Percentiles rank a stretch among this genome's conserved stretches.
Conservation (phyloP, 495 filamentous ascomycete genomes). For the Neurospora africana region DNA sequence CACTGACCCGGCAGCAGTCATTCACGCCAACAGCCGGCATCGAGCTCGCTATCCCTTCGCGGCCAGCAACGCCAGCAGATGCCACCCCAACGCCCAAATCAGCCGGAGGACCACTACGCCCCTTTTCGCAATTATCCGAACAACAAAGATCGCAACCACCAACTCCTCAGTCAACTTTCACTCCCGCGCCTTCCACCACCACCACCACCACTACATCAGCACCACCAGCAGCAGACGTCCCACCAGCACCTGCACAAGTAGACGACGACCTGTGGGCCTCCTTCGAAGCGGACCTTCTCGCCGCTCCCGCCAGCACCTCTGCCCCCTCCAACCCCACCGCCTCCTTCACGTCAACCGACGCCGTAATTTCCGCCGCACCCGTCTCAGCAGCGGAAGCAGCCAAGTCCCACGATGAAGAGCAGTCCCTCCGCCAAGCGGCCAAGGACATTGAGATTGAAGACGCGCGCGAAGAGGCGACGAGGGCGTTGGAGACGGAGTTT, state of each 20-base stretch:
- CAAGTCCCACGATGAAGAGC: slow-evolving; percentile 50
- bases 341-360: no score
- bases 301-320: no score
- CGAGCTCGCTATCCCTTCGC: slow-evolving; percentile 45
- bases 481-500: slow-evolving; percentile 76
- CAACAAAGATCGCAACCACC: neutral
- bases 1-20: slow-evolving; percentile 24
- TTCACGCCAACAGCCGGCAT: slow-evolving; percentile 33
- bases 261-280: slow-evolving; percentile 86
- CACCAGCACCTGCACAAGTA: slow-evolving; percentile 24
- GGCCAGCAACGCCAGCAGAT: slow-evolving; percentile 39
- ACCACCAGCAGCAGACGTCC: slow-evolving; percentile 3
- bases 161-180: neutral
- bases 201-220: slow-evolving; percentile 2
- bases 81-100: slow-evolving; percentile 19
- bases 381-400: slow-evolving; percentile 61
- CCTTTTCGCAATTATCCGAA: neutral
- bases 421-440: slow-evolving; percentile 49
- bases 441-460: slow-evolving; percentile 49
- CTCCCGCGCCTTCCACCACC: no score
- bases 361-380: slow-evolving; percentile 55
- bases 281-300: slow-evolving; percentile 77
- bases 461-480: slow-evolving; percentile 76
- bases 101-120: neutral
- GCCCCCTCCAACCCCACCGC: no score